Conservation (phyloP, 2,329 filamentous ascomycete species). For the Alternaria arborescens region DNA sequence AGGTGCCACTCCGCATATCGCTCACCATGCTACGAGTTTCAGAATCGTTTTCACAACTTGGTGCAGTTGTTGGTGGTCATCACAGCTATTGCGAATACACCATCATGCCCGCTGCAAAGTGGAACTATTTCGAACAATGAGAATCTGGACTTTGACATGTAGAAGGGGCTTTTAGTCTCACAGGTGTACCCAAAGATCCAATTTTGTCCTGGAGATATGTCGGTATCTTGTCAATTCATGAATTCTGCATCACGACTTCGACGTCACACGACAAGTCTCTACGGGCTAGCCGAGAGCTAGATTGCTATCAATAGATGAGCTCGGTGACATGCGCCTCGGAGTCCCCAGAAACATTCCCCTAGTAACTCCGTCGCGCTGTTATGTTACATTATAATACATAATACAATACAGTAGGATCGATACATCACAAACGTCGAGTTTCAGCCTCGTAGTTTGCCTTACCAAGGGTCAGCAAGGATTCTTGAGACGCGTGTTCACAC, state of each 20-base stretch:
- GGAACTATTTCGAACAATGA: neutral
- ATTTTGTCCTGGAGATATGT: neutral
- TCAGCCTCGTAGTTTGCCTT: conserved; percentile 23
- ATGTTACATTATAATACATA: neutral
- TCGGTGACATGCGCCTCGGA: neutral
- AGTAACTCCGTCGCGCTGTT: neutral
- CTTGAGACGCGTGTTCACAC: conserved; percentile 1
- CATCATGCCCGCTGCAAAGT: neutral
- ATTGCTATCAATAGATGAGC: neutral
- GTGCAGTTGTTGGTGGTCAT: neutral
- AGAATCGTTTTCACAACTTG: neutral
- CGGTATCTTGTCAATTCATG: neutral
- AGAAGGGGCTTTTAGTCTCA: neutral
- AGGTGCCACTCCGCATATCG: neutral
- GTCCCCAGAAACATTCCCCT: neutral
- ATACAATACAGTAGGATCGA: neutral
- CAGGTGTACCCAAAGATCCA: neutral
- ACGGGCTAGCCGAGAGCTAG: neutral
- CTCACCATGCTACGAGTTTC: neutral
- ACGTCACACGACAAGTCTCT: neutral
- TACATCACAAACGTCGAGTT: neutral
- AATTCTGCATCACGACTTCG: neutral
- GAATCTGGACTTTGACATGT: neutral
- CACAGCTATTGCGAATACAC: neutral
- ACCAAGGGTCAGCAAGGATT: conserved; percentile 5